Conservation (phyloP, 495 filamentous ascomycete genomes). For the Lasiosphaeria hispida region DNA sequence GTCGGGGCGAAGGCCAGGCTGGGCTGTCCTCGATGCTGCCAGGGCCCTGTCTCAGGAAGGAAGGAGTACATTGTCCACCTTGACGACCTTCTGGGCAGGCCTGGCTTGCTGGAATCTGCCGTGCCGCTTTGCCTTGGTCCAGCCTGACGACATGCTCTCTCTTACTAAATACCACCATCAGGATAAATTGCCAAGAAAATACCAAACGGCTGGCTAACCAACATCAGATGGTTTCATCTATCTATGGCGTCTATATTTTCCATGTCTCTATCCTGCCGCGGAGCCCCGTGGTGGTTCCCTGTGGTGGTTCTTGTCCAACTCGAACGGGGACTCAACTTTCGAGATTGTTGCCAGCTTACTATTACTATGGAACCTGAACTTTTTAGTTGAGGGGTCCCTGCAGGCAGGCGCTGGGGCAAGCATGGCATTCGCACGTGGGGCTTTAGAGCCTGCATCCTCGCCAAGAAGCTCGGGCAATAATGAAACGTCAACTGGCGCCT, state of each 20-base stretch:
- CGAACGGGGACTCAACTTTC: background rate
- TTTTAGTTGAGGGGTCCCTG: too few relatives aligned
- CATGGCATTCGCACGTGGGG: background rate
- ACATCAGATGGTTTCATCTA: background rate
- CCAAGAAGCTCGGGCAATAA: background rate
- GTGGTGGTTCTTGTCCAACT: background rate
- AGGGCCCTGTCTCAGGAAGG: background rate
- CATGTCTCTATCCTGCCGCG: too few relatives aligned
- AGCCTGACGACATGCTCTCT: background rate
- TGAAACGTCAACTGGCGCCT: background rate
- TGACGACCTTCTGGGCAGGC: background rate
- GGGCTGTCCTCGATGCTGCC: too few relatives aligned
- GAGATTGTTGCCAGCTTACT: background rate
- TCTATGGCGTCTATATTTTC: background rate
- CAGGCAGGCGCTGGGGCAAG: too few relatives aligned
- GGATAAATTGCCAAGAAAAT: conserved; percentile 6
- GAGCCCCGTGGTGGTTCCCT: too few relatives aligned
- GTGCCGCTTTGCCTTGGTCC: background rate
- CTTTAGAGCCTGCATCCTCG: conserved; percentile 1
- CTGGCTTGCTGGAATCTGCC: background rate
- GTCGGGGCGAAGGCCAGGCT: too few relatives aligned
- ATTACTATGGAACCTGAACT: background rate
- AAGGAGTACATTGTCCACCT: background rate
- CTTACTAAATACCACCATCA: background rate
- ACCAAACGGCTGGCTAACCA: background rate